phyloP scores from a whole-genome alignment of 768 basidiomycete species.

The Leccinum arenicola region DNA sequence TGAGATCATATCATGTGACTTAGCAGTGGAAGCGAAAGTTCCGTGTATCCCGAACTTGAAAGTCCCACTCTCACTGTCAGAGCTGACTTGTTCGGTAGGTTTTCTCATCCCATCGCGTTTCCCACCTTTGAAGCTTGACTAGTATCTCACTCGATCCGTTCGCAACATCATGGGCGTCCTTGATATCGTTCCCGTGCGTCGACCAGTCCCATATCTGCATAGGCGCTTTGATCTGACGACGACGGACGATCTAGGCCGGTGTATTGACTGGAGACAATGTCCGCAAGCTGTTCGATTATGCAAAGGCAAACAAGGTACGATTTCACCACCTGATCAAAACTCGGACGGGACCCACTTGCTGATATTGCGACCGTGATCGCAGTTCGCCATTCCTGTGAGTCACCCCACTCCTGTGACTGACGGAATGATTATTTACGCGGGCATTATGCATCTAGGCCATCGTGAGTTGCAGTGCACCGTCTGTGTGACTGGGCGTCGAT shows the following conservation, averaged over 20 bases:
- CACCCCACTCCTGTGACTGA: not conserved
- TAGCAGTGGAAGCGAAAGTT: not conserved
- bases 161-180: slow-evolving; percentile 64
- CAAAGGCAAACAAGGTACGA: slow-evolving; percentile 78
- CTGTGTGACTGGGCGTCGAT: not conserved
- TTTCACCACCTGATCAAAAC: not conserved
- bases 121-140: not conserved
- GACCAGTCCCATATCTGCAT: not conserved
- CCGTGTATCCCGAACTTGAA: not conserved
- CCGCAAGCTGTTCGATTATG: slow-evolving; percentile 94
- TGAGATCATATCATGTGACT: slow-evolving; percentile 13
- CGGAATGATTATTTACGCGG: not conserved
- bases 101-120: not conserved
- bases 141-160: slow-evolving; percentile 11
- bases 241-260: slow-evolving; percentile 58
- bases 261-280: slow-evolving; percentile 95
- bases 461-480: slow-evolving; percentile 45
- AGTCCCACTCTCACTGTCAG: not conserved
- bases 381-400: slow-evolving; percentile 88
- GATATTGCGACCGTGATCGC: slow-evolving; percentile 9
- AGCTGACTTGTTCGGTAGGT: slow-evolving; percentile 13
- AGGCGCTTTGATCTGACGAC: slow-evolving; percentile 3
- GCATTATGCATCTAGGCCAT: slow-evolving; percentile 52
- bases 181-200: slow-evolving; percentile 78
- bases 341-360: not conserved